Conservation (phyloP, 1,139 yeast species). For the Lodderomyces metapsilosis region DNA sequence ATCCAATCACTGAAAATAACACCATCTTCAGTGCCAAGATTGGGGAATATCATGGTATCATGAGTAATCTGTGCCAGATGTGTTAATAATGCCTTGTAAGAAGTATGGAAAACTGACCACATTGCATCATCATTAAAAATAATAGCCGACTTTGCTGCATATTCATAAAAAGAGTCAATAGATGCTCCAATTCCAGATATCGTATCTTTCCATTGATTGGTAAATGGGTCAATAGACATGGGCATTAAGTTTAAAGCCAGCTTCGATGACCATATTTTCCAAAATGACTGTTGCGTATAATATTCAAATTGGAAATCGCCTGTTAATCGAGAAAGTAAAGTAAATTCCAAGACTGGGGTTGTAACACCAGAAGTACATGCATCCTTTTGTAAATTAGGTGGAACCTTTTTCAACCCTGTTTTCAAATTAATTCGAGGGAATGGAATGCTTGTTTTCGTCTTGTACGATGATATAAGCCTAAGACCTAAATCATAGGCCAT, state of each 20-base stretch:
- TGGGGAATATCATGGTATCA: constrained; percentile 58
- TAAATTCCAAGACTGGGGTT: constrained; percentile 76
- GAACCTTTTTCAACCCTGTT: constrained; percentile 48
- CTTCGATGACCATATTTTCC: constrained; percentile 68
- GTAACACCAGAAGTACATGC: constrained; percentile 89
- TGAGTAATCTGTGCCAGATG: constrained; percentile 46
- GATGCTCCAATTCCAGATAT: constrained; percentile 88
- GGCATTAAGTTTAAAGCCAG: constrained; percentile 67
- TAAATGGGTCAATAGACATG: constrained; percentile 67
- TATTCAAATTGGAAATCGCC: constrained; percentile 71
- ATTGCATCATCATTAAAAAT: constrained; percentile 67
- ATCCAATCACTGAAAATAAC: constrained; percentile 61
- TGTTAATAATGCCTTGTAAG: constrained; percentile 57
- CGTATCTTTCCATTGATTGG: constrained; percentile 56
- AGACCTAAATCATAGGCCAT: constrained; percentile 74
- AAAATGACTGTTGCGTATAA: constrained; percentile 61
- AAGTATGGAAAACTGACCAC: constrained; percentile 56
- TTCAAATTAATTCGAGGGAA: constrained; percentile 68
- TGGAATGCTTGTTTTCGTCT: constrained; percentile 61
- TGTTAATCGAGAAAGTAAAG: constrained; percentile 68
- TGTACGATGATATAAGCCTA: constrained; percentile 64
- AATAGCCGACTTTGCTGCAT: constrained; percentile 75
- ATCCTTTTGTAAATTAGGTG: constrained; percentile 47
- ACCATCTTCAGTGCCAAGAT: constrained; percentile 58
- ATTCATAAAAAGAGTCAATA: constrained; percentile 90